Base-by-base conservation (phyloP, 805 yeast genomes). In the Yarrowia divulgata region DNA sequence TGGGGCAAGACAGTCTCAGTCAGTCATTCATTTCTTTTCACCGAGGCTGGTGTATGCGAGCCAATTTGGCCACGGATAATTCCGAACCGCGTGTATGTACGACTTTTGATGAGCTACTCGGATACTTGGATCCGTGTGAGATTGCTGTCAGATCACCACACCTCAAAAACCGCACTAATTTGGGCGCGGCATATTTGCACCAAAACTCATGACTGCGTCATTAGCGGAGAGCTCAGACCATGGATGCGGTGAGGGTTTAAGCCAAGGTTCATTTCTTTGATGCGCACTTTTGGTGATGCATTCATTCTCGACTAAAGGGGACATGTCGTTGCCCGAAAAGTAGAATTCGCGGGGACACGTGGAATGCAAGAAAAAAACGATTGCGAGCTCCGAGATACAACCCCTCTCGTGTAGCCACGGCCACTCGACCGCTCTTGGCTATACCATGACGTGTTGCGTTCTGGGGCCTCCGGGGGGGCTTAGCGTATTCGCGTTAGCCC, bases 1-100 rank as follows among this genome's bases (percentile, higher is more conserved):
- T 54, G 60, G 18, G 40, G 57, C 57, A 50, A 54, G 60, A 54
- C 60, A 37, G 60, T 54, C 43, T 54, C 45, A 54, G 60, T 1
- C 34, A 10, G 8, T 23, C 32, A 13, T 3, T 13, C 9, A 32
- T 49, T 32, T 23, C n/a, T 6, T 13, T 23, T 13, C 32, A 32
- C 54, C 37, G 54, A 49, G 54, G 19, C 37, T 32, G 37, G 54
- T 3, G 40, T 6, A 8, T n/a, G 18, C 39, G 37, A 50, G 55
- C 55, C 55, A 34, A 34, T 34, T 34, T 34, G 16, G 8, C 8
- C 18, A 23, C 10, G 34, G 7, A 13, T 37, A 35, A 8, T 50
- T n/a, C 29, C 57, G 14, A 49, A 32, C 35, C 13, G 13, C 4
- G 29, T 23, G 50, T 46, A 16, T 13, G 10, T 10, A 34, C 40